Base-by-base conservation (phyloP, 441 rosid species). In the Eutrema salsugineum region DNA sequence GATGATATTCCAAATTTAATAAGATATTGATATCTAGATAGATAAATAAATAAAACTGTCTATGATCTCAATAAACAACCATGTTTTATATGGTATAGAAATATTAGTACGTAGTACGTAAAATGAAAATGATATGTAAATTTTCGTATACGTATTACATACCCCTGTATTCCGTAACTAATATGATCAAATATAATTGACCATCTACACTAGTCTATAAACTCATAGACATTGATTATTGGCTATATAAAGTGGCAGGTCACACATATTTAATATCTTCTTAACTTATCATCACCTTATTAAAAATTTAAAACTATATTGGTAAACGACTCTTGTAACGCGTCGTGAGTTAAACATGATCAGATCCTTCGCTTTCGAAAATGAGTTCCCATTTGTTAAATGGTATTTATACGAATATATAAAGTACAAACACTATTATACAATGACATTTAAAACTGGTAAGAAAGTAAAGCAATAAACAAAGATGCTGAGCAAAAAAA, bases 191-290 rank as follows among this genome's bases (percentile, higher is more conserved):
- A 38, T 53, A 32, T 32, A 32, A 47, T 33, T 33, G 68, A 47
- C 44, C 28, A 65, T 24, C 38, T 49, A 48, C 14, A 22, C 50
- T 24, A 9, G n/a, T 55, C 8, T 11, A 32, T 9, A 5, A 30
- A 58, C 7, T 7, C 19, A 16, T 16, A 35, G 24, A 36, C 7
- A 48, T 32, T 33, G 38, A 65, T 59, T 38, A 48, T 32, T 33
- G 38, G 50, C 70, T 38, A 36, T 20, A 24, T n/a, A 20, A 48
- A 55, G 54, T 68, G 63, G 27, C 56, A 58, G 49, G 73, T 69
- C 69, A 53, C 11, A 22, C 62, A 11, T 38, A 7, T 22, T 3
- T 30, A 22, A 39, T 39, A 17, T 17, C 22, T 19, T 17, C 28
- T 64, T 5, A 49, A 53, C 19, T 27, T 49, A 12, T 43, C 15